Percentiles rank a stretch among this genome's conserved stretches.
Conservation (phyloP, 352 stramenopile species). For the Pythium coloratum region DNA sequence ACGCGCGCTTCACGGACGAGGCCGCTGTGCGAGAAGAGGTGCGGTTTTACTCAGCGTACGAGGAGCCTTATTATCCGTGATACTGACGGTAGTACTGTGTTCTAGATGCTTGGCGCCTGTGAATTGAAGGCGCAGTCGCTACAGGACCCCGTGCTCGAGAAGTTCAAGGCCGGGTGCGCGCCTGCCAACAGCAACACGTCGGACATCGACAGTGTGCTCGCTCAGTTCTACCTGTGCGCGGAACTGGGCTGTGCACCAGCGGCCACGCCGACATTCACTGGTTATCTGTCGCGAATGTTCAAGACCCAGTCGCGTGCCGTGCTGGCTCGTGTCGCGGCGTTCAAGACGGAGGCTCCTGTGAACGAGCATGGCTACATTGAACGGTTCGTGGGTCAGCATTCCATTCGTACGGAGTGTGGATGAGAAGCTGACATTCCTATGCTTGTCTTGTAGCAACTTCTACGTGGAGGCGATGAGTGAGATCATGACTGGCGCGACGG, state of each 20-base stretch:
- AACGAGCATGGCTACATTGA: slow-evolving; percentile 87
- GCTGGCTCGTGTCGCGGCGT: slow-evolving; percentile 48
- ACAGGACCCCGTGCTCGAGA: slow-evolving; percentile 38
- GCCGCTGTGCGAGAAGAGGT: slow-evolving; percentile 67
- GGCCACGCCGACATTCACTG: slow-evolving; percentile 37
- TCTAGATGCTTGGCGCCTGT: slow-evolving; percentile 69
- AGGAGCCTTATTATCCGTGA: neutral
- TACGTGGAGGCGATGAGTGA: slow-evolving; percentile 76
- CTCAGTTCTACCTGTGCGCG: slow-evolving; percentile 51
- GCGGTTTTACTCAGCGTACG: neutral
- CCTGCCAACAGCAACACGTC: slow-evolving; percentile 12
- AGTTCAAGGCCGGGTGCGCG: slow-evolving; percentile 44
- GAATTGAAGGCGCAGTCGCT: slow-evolving; percentile 63
- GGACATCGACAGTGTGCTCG: slow-evolving; percentile 55
- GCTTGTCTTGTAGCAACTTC: slow-evolving; percentile 39
- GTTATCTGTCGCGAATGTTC: slow-evolving; percentile 57
- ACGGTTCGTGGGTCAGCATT: slow-evolving; percentile 23
- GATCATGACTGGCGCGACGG: slow-evolving; percentile 66
- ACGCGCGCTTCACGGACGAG: slow-evolving; percentile 9
- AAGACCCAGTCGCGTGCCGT: slow-evolving; percentile 47
- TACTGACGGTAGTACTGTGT: neutral
- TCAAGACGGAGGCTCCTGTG: slow-evolving; percentile 54
- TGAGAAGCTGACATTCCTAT: neutral
- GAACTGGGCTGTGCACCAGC: slow-evolving; percentile 37
- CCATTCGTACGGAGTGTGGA: neutral